phyloP scores from a whole-genome alignment of 2,329 filamentous ascomycete genomes.

The Aquanectria penicillioides region DNA sequence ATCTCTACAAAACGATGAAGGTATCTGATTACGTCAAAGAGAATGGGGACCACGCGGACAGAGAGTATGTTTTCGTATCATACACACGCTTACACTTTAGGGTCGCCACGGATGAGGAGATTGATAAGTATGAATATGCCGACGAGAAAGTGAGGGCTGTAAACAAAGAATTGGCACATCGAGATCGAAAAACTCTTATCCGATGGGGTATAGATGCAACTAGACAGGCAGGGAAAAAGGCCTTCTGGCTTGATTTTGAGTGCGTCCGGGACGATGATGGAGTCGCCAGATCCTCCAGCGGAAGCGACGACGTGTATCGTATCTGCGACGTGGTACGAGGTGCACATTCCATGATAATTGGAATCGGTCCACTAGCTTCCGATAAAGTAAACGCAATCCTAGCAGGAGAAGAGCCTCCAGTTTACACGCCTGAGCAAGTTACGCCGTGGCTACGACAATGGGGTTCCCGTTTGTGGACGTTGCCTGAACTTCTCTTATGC shows the following conservation, averaged over 20 bases:
- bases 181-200: constrained; percentile 43
- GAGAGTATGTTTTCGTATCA: constrained; percentile 52
- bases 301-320: constrained; percentile 48
- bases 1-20: constrained; percentile 31
- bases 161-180: constrained; percentile 27
- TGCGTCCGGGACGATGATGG: constrained; percentile 50
- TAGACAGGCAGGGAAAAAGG: constrained; percentile 46
- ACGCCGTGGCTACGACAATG: constrained; percentile 48
- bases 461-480: constrained; percentile 57
- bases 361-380: constrained; percentile 42
- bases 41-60: constrained; percentile 33
- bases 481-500: constrained; percentile 50
- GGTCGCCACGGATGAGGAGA: constrained; percentile 37
- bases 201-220: constrained; percentile 51
- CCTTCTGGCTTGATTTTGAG: constrained; percentile 55
- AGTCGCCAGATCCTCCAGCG: constrained; percentile 42
- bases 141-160: constrained; percentile 30
- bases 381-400: constrained; percentile 30
- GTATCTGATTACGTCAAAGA: constrained; percentile 37
- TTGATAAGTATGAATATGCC: constrained; percentile 16
- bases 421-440: constrained; percentile 30
- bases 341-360: constrained; percentile 53
- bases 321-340: constrained; percentile 57
- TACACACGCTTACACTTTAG: constrained; percentile 54
- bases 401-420: constrained; percentile 32